A percentile compares a stretch with the other conserved stretches of the same genome.
These are phyloP conservation scores for Eutrema japonicum DNA, from an alignment of 345 rosid species.

Conservation along the genomic window DNA sequence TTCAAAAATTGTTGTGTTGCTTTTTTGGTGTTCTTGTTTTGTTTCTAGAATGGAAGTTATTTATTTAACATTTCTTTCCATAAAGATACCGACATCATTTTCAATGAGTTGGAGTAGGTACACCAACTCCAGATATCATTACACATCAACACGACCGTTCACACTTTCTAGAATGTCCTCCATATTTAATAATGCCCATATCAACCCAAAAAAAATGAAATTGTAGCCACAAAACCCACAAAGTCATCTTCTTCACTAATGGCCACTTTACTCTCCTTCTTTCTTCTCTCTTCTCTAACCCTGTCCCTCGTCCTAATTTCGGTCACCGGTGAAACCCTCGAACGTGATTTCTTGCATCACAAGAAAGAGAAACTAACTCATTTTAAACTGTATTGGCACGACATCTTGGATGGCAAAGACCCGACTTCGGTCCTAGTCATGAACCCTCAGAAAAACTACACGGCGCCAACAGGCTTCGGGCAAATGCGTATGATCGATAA, in stretches of 20 bases:
- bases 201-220: slow-evolving; percentile 2
- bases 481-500: slow-evolving; percentile 63
- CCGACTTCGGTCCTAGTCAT: slow-evolving; percentile 50
- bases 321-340: slow-evolving; percentile 36
- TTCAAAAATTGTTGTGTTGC: too few relatives aligned
- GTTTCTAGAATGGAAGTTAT: too few relatives aligned
- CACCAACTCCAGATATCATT: slow-evolving; percentile 35
- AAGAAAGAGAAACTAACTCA: slow-evolving; percentile 65
- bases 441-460: slow-evolving; percentile 38
- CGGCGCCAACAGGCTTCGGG: slow-evolving; percentile 48
- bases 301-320: neutral
- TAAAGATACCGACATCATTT: neutral
- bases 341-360: slow-evolving; percentile 31
- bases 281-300: slow-evolving; percentile 25
- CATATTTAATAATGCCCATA: neutral
- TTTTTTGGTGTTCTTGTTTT: too few relatives aligned
- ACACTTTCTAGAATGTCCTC: slow-evolving; percentile 22
- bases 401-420: slow-evolving; percentile 50
- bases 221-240: slow-evolving; percentile 26
- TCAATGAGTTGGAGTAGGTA: slow-evolving; percentile 27
- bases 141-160: slow-evolving; percentile 6
- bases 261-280: slow-evolving; percentile 21
- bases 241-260: slow-evolving; percentile 18
- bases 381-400: slow-evolving; percentile 70
- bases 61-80: neutral